phyloP scores from a whole-genome alignment of 192 early-diverging fungal genomes.

The Coemansia reversa region DNA sequence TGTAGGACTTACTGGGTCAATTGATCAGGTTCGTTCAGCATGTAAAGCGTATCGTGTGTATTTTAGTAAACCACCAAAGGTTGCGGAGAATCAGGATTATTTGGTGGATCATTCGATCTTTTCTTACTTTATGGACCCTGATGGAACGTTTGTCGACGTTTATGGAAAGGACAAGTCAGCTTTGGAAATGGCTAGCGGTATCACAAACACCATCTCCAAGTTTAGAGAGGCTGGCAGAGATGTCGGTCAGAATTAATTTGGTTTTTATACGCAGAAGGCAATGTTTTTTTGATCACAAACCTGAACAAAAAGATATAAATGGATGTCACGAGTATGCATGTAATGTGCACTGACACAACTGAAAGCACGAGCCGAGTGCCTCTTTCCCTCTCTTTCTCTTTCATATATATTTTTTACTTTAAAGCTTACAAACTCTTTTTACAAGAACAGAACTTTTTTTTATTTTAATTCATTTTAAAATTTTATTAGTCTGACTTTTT shows the following conservation, averaged over 20 bases:
- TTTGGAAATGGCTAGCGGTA: constrained; percentile 36
- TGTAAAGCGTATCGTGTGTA: constrained; percentile 96
- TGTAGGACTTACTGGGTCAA: constrained; percentile 86
- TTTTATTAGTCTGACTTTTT: neutral
- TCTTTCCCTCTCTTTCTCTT: neutral
- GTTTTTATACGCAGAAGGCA: neutral
- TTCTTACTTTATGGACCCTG: constrained; percentile 93
- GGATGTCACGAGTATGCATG: neutral
- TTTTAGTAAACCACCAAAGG: constrained; percentile 83
- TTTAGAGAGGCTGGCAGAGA: constrained; percentile 7
- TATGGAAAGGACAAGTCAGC: constrained; percentile 76
- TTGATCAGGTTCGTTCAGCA: constrained; percentile 76
- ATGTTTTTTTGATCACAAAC: neutral
- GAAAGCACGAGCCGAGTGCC: neutral
- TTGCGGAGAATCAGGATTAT: constrained; percentile 82
- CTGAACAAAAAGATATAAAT: neutral
- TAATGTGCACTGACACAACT: neutral
- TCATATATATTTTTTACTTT: neutral
- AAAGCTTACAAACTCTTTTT: no score
- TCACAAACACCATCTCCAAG: constrained; percentile 9
- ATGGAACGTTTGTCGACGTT: constrained; percentile 86
- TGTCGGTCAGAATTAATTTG: neutral
- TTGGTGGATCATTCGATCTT: constrained; percentile 99
- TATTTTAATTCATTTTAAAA: neutral
- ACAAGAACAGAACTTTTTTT: neutral